A percentile compares a stretch with the other conserved stretches of the same genome.
These are phyloP conservation scores for Fusarium neocosmosporiellum DNA, from an alignment of 2,329 filamentous ascomycete genomes.

Conservation along the genomic window DNA sequence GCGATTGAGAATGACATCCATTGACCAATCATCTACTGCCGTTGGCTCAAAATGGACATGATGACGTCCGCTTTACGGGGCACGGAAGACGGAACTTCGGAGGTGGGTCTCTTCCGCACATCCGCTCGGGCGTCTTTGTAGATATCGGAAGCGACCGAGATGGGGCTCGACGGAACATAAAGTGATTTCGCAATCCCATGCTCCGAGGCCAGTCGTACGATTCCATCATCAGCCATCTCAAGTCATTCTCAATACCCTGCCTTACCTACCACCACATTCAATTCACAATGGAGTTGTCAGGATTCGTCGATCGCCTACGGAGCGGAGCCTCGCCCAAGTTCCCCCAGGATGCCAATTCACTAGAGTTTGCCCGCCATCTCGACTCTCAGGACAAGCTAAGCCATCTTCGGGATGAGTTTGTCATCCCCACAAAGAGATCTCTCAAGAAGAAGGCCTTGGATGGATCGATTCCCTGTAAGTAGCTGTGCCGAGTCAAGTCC, in stretches of 20 bases:
- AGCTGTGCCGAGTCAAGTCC: too few species aligned
- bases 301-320: conserved; percentile 54
- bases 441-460: conserved; percentile 72
- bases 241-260: not conserved
- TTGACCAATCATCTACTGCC: conserved; percentile 17
- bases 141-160: conserved; percentile 12
- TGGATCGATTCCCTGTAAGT: conserved; percentile 55
- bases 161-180: conserved; percentile 38
- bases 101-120: conserved; percentile 26
- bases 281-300: conserved; percentile 53
- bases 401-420: conserved; percentile 75
- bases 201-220: conserved; percentile 37
- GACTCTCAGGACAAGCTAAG: conserved; percentile 71
- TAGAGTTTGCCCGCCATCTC: conserved; percentile 62
- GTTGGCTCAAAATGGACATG: conserved; percentile 27
- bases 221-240: conserved; percentile 11
- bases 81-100: conserved; percentile 47
- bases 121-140: conserved; percentile 8
- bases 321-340: conserved; percentile 57
- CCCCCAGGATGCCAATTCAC: conserved; percentile 58
- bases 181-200: conserved; percentile 42
- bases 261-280: not conserved
- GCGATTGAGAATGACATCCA: not conserved
- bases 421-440: conserved; percentile 80
- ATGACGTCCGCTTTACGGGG: conserved; percentile 30